Base-by-base conservation (phyloP, 2,329 filamentous ascomycete genomes). In the Dryadomyces sulphureus region DNA sequence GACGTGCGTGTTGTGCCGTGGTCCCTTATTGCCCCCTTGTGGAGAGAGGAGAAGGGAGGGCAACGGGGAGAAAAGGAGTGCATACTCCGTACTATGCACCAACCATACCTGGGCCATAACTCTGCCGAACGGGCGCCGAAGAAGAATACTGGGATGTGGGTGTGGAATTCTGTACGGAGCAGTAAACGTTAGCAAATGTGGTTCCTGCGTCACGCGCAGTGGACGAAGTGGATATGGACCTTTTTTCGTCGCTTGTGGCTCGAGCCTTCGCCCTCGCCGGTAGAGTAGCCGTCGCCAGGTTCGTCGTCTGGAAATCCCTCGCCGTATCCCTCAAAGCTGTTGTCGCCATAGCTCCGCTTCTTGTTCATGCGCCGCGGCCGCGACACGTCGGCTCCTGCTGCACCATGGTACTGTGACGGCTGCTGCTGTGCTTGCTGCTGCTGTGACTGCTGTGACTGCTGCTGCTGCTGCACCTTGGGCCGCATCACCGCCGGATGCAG, bases 291-390 rank as follows among this genome's bases (percentile, higher is more conserved):
- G 12, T 73, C 78, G 39, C 70, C 75, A 8, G 59, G 60, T 50
- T 82, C 81, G 52, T 85, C 81, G 51, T 87, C 82, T 9, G 72
- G 72, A 53, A 71, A 86, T 30, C 79, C 79, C 53, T 87, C 81
- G 39, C 76, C 74, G 55, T 88, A 88, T 38, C 84, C 83, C 55
- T 83, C 78, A 56, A 75, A 89, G 55, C 79, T 84, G 54, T 70
- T 74, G 52, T 89, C 84, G 35, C 80, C 78, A 57, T 88, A 89
- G 51, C 79, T 75, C 41, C 84, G 73, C 68, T 88, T 88, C 66
- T 83, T 85, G 50, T 75, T 71, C 46, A 70, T 67, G 41, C 84
- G 72, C 54, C 80, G 78, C 30, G 81, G 77, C 46, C 83, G 69
- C 35, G 66, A 60, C 11, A 64, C 61, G 46, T 75, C 70, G 27